Conservation (phyloP, 352 stramenopile species). For the Globisporangium spinosum region DNA sequence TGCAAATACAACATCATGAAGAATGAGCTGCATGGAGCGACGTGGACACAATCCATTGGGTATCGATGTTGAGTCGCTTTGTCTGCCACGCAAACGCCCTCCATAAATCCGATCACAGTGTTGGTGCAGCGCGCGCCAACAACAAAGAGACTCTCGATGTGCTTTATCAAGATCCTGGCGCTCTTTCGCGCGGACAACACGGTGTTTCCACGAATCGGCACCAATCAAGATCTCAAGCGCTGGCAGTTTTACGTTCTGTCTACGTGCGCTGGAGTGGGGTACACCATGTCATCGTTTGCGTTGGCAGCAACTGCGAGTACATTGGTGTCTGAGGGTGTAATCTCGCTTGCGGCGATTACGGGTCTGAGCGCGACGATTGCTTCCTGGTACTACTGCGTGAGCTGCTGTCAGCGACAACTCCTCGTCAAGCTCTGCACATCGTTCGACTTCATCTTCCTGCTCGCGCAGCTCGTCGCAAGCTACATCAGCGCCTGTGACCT, state of each 20-base stretch:
- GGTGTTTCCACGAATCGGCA: background rate
- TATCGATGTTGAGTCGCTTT: conserved; percentile 1
- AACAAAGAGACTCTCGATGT: background rate
- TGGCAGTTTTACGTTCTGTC: background rate
- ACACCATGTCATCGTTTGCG: background rate
- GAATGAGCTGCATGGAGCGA: background rate
- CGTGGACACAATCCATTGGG: conserved; percentile 8
- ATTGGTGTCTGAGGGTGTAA: background rate
- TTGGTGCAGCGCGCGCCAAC: background rate
- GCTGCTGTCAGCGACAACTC: conserved; percentile 4
- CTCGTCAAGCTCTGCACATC: conserved; percentile 13
- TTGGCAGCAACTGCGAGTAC: background rate
- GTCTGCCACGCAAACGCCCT: background rate
- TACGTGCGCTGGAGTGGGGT: background rate
- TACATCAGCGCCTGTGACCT: background rate
- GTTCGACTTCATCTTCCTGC: conserved; percentile 20
- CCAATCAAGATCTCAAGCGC: background rate
- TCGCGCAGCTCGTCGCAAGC: background rate
- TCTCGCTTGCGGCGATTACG: background rate
- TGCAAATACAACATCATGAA: conserved; percentile 11
- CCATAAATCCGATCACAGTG: background rate
- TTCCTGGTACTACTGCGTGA: background rate
- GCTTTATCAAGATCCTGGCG: conserved; percentile 6
- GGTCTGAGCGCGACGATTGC: background rate
- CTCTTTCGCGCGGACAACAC: background rate